These are phyloP conservation scores for Fagus crenata DNA, from an alignment of 306 rosid genomes.

Conservation along the genomic window DNA sequence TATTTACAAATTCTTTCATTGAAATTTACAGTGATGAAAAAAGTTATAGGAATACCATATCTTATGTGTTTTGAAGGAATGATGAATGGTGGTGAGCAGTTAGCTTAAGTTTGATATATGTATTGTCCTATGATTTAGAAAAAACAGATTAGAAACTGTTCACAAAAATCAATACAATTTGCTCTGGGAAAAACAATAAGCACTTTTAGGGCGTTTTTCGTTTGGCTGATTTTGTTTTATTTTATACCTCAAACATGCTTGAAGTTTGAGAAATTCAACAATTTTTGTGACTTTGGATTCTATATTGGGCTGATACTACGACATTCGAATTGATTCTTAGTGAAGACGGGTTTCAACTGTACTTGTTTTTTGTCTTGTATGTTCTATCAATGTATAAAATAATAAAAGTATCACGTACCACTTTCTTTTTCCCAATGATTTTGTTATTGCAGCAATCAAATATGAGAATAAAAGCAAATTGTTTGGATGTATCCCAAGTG, in stretches of 20 bases:
- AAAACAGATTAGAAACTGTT: slow-evolving; percentile 35
- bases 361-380: neutral
- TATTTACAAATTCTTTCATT: slow-evolving; percentile 83
- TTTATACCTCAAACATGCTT: neutral
- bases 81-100: slow-evolving; percentile 33
- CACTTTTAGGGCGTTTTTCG: neutral
- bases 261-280: neutral
- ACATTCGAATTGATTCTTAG: neutral
- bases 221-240: neutral
- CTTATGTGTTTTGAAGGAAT: slow-evolving; percentile 35
- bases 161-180: slow-evolving; percentile 28
- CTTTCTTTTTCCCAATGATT: neutral
- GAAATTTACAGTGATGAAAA: slow-evolving; percentile 54
- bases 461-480: neutral
- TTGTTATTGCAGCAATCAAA: neutral
- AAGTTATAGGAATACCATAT: slow-evolving; percentile 49
- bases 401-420: neutral
- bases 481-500: neutral
- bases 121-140: slow-evolving; percentile 34
- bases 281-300: neutral
- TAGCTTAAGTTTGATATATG: slow-evolving; percentile 33
- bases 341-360: neutral
- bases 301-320: neutral
- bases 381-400: neutral
- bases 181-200: neutral